Base-by-base conservation (phyloP, 495 filamentous ascomycete species). In the Tuber magnatum region DNA sequence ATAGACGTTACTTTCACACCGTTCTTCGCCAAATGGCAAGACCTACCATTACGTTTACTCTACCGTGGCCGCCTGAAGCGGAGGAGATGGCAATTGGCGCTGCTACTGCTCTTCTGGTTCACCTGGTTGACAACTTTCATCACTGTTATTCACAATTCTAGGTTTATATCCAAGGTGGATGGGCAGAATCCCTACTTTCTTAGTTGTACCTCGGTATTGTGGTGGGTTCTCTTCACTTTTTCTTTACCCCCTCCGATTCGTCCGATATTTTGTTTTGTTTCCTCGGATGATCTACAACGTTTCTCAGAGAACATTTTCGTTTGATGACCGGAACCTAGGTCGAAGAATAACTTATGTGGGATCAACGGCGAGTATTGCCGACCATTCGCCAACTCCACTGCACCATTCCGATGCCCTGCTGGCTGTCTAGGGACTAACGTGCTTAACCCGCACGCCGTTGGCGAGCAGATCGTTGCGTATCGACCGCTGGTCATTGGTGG, bases 371-470 rank as follows among this genome's bases (percentile, higher is more conserved):
- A 90, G 70, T 84, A 89, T 76, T 97, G 93, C 83, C 88, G 91
- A n/a, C 93, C 93, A 0, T 97, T 97, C 80, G 87, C 86, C 65
- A 88, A 88, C 73, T 87, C 87, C 71, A 88, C 87, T 2, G 87
- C 91, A 76, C 87, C 92, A 22, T 97, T 97, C 82, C 87, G 90
- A 70, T 97, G 93, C 80, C 92, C 93, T 40, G 91, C 91, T 3
- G 91, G 90, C 80, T 97, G 93, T 82, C 85, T 88, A 48, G 42
- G 72, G 1, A 68, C 76, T 7, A 87, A 87, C 80, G 86, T 94
- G 32, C 83, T 92, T 70, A 91, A 94, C 73, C 90, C 91, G 20
- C 86, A 90, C 75, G 90, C 90, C 2, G 91, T 97, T 28, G 93
- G 93, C 20, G 88, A 88, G 46, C 87, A 92, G 79, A 89, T 91